Base-by-base conservation (phyloP, 352 stramenopile genomes). In the Phytophthora fragariaefolia region DNA sequence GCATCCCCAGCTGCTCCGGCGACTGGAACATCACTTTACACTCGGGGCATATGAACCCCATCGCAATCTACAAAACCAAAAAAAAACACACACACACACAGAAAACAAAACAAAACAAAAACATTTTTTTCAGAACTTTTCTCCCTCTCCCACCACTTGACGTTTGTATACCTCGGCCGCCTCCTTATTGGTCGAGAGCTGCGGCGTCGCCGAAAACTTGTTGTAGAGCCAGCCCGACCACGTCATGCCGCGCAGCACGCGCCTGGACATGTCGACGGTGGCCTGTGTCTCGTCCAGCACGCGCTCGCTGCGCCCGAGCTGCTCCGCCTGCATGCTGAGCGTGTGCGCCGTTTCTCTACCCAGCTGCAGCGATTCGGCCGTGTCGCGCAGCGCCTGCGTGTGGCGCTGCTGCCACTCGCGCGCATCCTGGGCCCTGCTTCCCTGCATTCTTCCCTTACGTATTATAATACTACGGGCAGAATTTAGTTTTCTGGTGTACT, bases 11-110 rank as follows among this genome's bases (percentile, higher is more conserved):
- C n/a, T 87, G 74, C 3, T 86, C 73, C 0, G 76, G 56, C 20
- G 83, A 87, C 48, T 76, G 56, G 22, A 92, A 92, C 36, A 73
- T 79, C 2, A 95, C 73, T 66, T 88, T 88, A 46, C 86, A 95
- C 30, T 95, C 86, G 3, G 86, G 86, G 52, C 86, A 95, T 47
- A 95, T 95, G 58, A 95, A 95, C 0, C 86, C 86, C 84, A 95
- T 93, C 0, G 76, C 70, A 60, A 95, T 91, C 84, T 95, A 43
- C 60, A 28, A 18, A 57, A 51, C 12, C 3, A 43, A 4, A 13
- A 34, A 32, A 46, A 40, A 36, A 24, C 48, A 54, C 53, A 42
- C n/a, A n/a, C n/a, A n/a, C n/a, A n/a, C n/a, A n/a, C n/a, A n/a
- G n/a, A n/a, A 51, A 34, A 55, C 13, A 7, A n/a, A 24, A 30